Base-by-base conservation (phyloP, 345 rosid genomes). In the Citrus hindsii region DNA sequence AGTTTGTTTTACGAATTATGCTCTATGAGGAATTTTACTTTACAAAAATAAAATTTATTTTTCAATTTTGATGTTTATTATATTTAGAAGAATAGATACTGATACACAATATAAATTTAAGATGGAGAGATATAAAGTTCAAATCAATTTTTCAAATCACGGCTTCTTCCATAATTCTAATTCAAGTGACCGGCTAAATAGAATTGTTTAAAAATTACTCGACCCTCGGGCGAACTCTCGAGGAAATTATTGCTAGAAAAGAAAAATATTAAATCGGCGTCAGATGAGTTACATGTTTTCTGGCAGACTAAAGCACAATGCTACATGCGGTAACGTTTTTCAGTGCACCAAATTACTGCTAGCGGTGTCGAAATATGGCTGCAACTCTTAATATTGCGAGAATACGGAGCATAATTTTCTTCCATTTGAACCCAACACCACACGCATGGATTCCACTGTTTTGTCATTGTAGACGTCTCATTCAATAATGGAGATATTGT, bases 331-430 rank as follows among this genome's bases (percentile, higher is more conserved):
- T 3, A 46, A 46, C 51, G 3, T 90, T 86, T 79, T 92, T 92
- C 80, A 92, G 94, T 84, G 96, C 94, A 62, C 96, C 96, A 67
- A 92, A 92, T 81, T 92, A 92, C 83, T 92, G 94, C 65, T 90
- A 92, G 75, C 87, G 91, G 37, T 90, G 5, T 77, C 92, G 91
- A 78, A 92, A 90, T 78, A 92, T 92, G 94, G 94, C 94, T 60
- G 92, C 95, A 55, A 91, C 91, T 76, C 88, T 91, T 71, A 95
- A 91, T 84, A 88, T 93, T 65, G 93, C 67, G 94, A 90, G 77
- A 89, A 90, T 74, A 91, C 89, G 94, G 94, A 89, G 74, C 95
- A 91, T 71, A 90, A 88, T 71, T 93, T 93, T 82, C 93, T 93
- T 30, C 97, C 87, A 78, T 86, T 89, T 35, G 95, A 93, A 71